Conservation (phyloP, 208 protist genomes). For the Crithidia acanthocephali region DNA sequence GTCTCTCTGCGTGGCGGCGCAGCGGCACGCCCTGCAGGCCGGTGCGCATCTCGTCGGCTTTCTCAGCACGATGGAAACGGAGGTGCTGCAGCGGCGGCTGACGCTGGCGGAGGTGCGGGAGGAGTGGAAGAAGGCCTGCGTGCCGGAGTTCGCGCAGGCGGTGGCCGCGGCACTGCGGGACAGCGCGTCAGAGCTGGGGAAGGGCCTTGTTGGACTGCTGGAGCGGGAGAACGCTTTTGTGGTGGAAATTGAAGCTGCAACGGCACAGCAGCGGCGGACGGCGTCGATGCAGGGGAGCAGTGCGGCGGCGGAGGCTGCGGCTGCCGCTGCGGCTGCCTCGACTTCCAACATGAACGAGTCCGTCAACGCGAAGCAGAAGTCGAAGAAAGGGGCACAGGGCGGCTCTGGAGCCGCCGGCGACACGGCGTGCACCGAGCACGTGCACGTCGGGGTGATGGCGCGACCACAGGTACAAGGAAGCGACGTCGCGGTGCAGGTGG, state of each 20-base stretch:
- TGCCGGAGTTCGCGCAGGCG: slow-evolving; percentile 45
- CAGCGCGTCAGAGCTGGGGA: slow-evolving; percentile 35
- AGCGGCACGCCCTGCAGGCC: slow-evolving; percentile 37
- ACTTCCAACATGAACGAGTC: background rate
- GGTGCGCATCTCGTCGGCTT: slow-evolving; percentile 51
- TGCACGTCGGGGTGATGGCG: slow-evolving; percentile 12
- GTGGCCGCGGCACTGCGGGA: slow-evolving; percentile 36
- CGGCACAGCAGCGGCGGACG: slow-evolving; percentile 7
- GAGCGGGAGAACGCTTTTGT: slow-evolving; percentile 46
- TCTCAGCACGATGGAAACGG: slow-evolving; percentile 56
- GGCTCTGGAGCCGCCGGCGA: background rate
- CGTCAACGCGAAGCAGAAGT: background rate
- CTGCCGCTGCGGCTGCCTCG: background rate
- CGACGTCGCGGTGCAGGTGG: slow-evolving; percentile 13
- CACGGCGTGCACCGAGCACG: background rate
- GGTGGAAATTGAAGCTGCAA: slow-evolving; percentile 18
- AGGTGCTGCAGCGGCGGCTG: slow-evolving; percentile 36
- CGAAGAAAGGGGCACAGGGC: background rate
- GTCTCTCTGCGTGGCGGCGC: slow-evolving; percentile 37
- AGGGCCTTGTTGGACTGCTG: slow-evolving; percentile 46
- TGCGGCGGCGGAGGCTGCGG: background rate
- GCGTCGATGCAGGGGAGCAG: background rate
- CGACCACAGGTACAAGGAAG: background rate
- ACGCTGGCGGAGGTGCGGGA: slow-evolving; percentile 60
- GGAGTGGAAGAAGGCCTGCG: slow-evolving; percentile 56